Conservation (phyloP, 2,329 filamentous ascomycete species). For the Ophiostoma quercus region DNA sequence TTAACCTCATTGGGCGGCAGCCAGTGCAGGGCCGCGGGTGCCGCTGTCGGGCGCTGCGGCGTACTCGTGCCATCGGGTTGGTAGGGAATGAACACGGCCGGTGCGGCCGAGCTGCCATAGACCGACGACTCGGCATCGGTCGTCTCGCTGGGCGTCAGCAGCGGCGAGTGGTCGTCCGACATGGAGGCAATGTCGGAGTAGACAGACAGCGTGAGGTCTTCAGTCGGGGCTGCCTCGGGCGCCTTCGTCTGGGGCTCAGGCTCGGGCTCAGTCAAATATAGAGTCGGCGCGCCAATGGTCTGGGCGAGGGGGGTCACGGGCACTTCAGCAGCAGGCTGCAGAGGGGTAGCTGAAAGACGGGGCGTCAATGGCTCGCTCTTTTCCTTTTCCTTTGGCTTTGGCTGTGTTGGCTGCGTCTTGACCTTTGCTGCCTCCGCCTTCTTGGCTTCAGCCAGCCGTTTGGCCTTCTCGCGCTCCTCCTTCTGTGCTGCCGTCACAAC, state of each 20-base stretch:
- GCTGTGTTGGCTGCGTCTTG: background rate
- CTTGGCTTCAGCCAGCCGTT: constrained; percentile 21
- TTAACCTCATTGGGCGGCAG: constrained; percentile 42
- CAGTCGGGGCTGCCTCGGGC: background rate
- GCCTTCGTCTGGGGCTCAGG: background rate
- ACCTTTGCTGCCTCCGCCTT: background rate
- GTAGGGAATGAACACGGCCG: constrained; percentile 49
- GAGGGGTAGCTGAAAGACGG: background rate
- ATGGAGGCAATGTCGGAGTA: background rate
- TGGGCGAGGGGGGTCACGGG: constrained; percentile 19
- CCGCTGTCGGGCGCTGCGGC: constrained; percentile 1
- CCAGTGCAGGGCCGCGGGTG: constrained; percentile 42
- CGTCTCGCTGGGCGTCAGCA: constrained; percentile 11
- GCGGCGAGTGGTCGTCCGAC: constrained; percentile 7
- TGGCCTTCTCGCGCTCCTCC: constrained; percentile 44
- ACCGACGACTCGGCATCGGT: constrained; percentile 1
- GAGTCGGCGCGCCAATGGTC: constrained; percentile 6
- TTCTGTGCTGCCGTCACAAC: constrained; percentile 55
- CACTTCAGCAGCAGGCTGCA: background rate
- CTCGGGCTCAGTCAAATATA: constrained; percentile 24
- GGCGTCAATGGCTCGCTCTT: background rate
- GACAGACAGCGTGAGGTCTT: background rate
- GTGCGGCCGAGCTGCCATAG: constrained; percentile 19
- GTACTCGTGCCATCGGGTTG: constrained; percentile 48
- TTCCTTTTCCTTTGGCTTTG: background rate